Percentiles rank a stretch among this genome's conserved stretches.
Conservation (phyloP, 176 grass and related monocot species). For the Oryza meridionalis region DNA sequence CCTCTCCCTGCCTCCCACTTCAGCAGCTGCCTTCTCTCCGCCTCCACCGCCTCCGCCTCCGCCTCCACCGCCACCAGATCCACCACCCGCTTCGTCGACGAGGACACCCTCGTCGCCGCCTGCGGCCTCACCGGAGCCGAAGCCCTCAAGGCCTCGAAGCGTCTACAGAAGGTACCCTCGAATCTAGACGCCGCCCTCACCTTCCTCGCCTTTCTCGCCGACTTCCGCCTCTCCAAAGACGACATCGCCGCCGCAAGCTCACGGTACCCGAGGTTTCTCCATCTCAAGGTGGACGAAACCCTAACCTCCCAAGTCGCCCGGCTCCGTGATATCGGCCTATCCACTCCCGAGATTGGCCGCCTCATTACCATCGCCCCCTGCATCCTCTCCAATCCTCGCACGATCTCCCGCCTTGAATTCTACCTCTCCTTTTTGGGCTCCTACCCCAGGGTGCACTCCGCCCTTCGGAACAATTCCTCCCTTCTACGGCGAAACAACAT, state of each 20-base stretch:
- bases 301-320: slow-evolving; percentile 31
- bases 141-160: slow-evolving; percentile 45
- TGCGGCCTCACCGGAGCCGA: slow-evolving; percentile 44
- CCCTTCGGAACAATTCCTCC: not conserved
- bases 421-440: not conserved
- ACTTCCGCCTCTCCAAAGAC: slow-evolving; percentile 38
- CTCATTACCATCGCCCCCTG: not conserved
- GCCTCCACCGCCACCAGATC: not conserved
- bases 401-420: not conserved
- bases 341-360: slow-evolving; percentile 47
- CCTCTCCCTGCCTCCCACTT: not conserved
- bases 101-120: slow-evolving; percentile 52
- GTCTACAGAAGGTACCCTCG: slow-evolving; percentile 45
- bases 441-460: not conserved
- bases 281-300: not conserved
- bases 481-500: not conserved
- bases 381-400: not conserved
- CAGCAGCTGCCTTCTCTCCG: not conserved
- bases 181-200: slow-evolving; percentile 40
- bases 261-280: not conserved
- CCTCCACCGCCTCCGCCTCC: not conserved
- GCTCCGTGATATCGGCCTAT: slow-evolving; percentile 50
- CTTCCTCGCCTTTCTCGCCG: slow-evolving; percentile 47
- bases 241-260: slow-evolving; percentile 38
- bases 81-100: slow-evolving; percentile 27